Conservation (phyloP, 345 rosid species). For the Aurinia saxatilis region DNA sequence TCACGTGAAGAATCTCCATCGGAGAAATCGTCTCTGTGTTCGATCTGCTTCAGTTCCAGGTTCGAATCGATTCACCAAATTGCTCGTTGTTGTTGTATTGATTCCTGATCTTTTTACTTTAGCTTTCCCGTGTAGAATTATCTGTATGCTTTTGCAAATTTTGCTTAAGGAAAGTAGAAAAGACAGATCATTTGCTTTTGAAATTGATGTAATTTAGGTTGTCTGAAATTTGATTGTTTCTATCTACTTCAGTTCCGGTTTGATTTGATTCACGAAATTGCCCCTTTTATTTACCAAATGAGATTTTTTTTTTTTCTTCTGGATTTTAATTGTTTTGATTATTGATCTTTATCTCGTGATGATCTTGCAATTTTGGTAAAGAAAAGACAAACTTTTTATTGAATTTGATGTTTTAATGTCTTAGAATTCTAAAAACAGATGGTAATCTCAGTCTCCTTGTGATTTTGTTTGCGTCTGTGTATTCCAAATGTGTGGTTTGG, state of each 20-base stretch:
- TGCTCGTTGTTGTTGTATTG: not conserved
- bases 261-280: too few relatives aligned
- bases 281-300: too few relatives aligned
- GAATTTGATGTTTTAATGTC: not conserved
- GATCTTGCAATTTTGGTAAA: too few relatives aligned
- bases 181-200: not conserved
- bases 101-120: too few relatives aligned
- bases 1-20: slow-evolving; percentile 33
- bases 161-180: not conserved
- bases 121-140: too few relatives aligned
- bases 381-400: too few relatives aligned
- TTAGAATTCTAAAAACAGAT: not conserved
- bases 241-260: not conserved
- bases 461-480: not conserved
- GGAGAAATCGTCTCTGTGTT: slow-evolving; percentile 34
- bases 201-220: not conserved
- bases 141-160: too few relatives aligned
- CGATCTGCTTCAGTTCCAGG: slow-evolving; percentile 59
- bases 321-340: too few relatives aligned
- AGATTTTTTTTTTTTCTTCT: too few relatives aligned
- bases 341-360: too few relatives aligned
- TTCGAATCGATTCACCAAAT: slow-evolving; percentile 14
- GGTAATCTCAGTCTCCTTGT: not conserved
- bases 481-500: not conserved
- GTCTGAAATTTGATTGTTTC: too few relatives aligned